Evolutionary conservation across 176 grass and related monocot species (phyloP), one percentile per base, ranked within the genome.

Genomic region (Zoysia pacifica): DNA sequence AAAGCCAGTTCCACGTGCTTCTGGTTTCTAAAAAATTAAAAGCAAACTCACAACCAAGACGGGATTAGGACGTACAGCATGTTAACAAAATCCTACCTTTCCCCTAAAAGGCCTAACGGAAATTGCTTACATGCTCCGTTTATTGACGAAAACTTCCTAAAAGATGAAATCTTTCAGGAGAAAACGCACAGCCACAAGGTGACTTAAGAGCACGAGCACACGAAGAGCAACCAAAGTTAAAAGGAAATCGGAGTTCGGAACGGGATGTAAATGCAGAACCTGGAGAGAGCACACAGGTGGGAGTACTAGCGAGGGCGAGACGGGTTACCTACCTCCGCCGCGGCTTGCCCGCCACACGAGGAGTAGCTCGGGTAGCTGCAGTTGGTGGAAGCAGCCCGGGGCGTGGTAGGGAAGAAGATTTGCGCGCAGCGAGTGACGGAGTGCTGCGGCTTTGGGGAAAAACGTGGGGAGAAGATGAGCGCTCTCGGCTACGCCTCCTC

Each of bases 291-390:
- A 28, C 7, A 53, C 12, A 49, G 48, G 48, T 49, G 11, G 9
- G 28, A 28, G 28, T 28, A 28, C 48, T 7, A 19, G 43, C 16
- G 42, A 70, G 49, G 85, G 8, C 41, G 43, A 50, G 45, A 16
- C 36, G 15, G 75, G 47, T 16, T 88, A 88, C 86, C 86, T 88
- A 88, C 86, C 86, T 88, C 44, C 12, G 12, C 73, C 14, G 16
- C 48, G 40, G 56, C 43, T 13, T 40, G 55, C 3, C 45, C 28
- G 53, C 42, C 41, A 47, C 56, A 11, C 6, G 42, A 10, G n/a
- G 60, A 65, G 59, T 8, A 15, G 73, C 41, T 76, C 81, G 41
- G 28, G 28, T 28, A 28, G 71, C 49, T 38, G 71, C 6, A 47
- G 73, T 43, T 61, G 39, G 54, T 42, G 44, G n/a, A 2, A 19